Percentiles rank a stretch among this genome's conserved stretches.
phyloP scores from a whole-genome alignment of 2,329 filamentous ascomycete genomes.

The Zymoseptoria crescenta region DNA sequence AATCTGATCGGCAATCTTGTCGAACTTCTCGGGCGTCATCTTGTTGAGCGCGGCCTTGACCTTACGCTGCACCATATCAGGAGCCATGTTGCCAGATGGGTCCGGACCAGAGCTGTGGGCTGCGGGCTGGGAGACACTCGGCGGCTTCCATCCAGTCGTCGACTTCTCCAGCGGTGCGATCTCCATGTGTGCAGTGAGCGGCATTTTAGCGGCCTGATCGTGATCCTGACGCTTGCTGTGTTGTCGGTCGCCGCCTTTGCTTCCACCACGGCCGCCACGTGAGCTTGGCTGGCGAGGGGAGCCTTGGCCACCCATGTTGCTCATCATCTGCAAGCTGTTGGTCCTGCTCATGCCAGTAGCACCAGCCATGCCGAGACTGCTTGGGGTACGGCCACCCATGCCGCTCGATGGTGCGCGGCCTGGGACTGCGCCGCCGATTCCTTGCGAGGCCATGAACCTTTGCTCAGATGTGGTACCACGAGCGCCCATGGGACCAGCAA shows the following conservation, averaged over 20 bases:
- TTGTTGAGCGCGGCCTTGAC: slow-evolving; percentile 98
- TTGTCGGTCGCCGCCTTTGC: slow-evolving; percentile 51
- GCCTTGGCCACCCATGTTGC: slow-evolving; percentile 53
- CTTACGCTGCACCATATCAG: slow-evolving; percentile 93
- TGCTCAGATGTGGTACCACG: slow-evolving; percentile 69
- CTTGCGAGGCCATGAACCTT: slow-evolving; percentile 49
- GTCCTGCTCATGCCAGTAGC: slow-evolving; percentile 53
- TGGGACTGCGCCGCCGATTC: slow-evolving; percentile 11
- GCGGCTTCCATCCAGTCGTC: slow-evolving; percentile 81
- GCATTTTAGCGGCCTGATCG: slow-evolving; percentile 78
- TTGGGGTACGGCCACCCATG: slow-evolving; percentile 52
- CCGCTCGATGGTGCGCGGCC: slow-evolving; percentile 32
- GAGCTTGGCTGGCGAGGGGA: slow-evolving; percentile 52
- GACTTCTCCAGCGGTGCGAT: slow-evolving; percentile 71
- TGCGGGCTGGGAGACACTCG: slow-evolving; percentile 52
- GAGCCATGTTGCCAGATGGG: slow-evolving; percentile 60
- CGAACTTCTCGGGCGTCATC: slow-evolving; percentile 99
- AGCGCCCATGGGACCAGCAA: slow-evolving; percentile 26
- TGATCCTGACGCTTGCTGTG: slow-evolving; percentile 50
- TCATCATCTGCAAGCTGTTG: slow-evolving; percentile 51
- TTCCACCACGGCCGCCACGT: slow-evolving; percentile 53
- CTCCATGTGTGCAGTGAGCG: slow-evolving; percentile 74
- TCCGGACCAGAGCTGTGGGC: slow-evolving; percentile 32
- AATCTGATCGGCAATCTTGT: slow-evolving; percentile 89
- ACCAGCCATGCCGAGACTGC: slow-evolving; percentile 44